Base-by-base conservation (phyloP, 129 eudicot species). In the Tagetes erecta region DNA sequence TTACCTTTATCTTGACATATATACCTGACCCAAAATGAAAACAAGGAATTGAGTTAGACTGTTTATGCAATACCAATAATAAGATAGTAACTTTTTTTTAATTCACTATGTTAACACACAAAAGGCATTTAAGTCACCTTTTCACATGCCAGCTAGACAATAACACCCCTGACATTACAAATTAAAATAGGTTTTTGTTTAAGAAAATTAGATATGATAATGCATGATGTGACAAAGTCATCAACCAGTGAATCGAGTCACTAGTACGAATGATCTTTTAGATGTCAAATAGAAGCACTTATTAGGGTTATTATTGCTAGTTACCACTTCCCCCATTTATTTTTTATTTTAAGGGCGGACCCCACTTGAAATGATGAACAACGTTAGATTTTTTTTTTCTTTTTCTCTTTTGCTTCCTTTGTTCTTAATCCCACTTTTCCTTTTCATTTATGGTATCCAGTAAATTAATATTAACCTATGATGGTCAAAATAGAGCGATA, bases 281-380 rank as follows among this genome's bases (percentile, higher is more conserved):
- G 36, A 70, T 11, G 38, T 36, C 30, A 70, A 49, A 35, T 14
- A 49, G 37, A 60, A 73, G 50, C 78, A 74, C 59, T 62, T 34
- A 11, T 35, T 67, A 53, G 27, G 27, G 27, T 12, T 55, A 58
- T 49, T 45, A 20, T 34, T 58, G 49, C 70, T 45, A 13, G 70
- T 45, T 35, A 60, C 58, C 60, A 67, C 67, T 67, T 39, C 51
- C 72, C 38, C 30, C 51, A 75, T 20, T 20, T 64, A 38, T 64
- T 11, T 33, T 44, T 42, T 45, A 20, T 66, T 13, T 20, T 56
- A 20, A 76, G 45, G 51, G 40, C 45, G 72, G 72, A 64, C 8
- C 82, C 82, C 72, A 63, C 33, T 33, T 41, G 46, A 52, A 51
- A 78, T 71, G 49, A 78, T 78, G 77, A 62, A 4, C 51, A 51